Evolutionary conservation across 169 alveolate species (phyloP).

Genomic region (Perkinsus chesapeaki): DNA sequence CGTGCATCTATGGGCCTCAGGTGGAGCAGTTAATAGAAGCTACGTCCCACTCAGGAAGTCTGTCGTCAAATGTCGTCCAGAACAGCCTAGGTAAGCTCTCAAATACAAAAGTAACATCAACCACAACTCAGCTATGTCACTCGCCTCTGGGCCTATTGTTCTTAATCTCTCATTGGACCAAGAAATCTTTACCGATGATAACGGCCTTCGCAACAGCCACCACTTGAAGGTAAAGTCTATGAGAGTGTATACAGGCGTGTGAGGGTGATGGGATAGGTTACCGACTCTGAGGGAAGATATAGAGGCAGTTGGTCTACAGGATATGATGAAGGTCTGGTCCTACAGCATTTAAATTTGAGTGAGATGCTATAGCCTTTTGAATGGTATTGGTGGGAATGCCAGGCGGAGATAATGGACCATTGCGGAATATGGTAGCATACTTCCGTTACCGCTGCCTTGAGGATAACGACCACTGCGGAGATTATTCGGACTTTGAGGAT

Average conservation of each 20-base stretch:
- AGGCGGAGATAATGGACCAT: neutral
- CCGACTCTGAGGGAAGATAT: neutral
- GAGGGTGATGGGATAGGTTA: too few species aligned
- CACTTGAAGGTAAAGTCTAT: neutral
- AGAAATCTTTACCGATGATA: neutral
- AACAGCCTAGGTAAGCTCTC: neutral
- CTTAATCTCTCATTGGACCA: neutral
- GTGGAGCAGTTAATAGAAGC: neutral
- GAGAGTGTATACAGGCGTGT: too few species aligned
- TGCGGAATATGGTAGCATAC: neutral
- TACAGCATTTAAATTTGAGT: neutral
- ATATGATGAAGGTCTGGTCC: neutral
- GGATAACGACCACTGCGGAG: neutral
- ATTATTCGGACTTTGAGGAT: neutral
- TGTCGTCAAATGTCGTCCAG: neutral
- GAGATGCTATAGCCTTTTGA: neutral
- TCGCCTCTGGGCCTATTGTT: neutral
- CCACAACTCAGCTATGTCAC: neutral
- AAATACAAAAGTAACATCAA: neutral
- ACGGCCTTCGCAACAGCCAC: neutral
- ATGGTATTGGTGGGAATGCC: neutral
- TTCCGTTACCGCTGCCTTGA: neutral
- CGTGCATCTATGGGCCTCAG: neutral
- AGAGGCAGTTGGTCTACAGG: neutral
- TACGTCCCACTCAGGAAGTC: neutral